Percentiles rank a stretch among this genome's conserved stretches.
Conservation (phyloP, 257 asterid species). For the Scutellaria minor region DNA sequence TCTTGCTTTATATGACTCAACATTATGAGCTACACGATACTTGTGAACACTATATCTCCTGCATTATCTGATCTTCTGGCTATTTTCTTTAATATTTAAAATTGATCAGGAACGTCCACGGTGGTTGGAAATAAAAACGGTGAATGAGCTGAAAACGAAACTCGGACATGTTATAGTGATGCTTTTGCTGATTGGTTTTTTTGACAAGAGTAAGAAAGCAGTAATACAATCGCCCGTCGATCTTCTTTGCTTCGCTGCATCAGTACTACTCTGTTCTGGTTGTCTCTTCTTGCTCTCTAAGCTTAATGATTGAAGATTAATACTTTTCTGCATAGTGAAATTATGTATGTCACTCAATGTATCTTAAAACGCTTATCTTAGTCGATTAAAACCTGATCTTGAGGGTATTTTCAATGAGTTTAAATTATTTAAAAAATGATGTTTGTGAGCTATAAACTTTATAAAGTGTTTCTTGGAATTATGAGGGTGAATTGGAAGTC, state of each 20-base stretch:
- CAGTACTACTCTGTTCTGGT: constrained; percentile 75
- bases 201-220: constrained; percentile 91
- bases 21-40: neutral
- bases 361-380: neutral
- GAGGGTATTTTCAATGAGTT: too few species aligned
- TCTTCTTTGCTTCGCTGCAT: constrained; percentile 87
- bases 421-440: too few species aligned
- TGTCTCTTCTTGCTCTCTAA: constrained; percentile 81
- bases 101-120: constrained; percentile 78
- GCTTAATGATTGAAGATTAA: constrained; percentile 44
- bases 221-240: constrained; percentile 71
- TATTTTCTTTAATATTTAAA: neutral
- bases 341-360: neutral
- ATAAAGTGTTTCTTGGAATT: too few species aligned
- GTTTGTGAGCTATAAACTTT: too few species aligned
- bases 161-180: constrained; percentile 93
- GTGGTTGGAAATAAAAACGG: constrained; percentile 84
- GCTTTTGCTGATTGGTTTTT: constrained; percentile 87
- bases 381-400: too few species aligned
- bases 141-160: constrained; percentile 83
- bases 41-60: too few species aligned
- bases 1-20: neutral
- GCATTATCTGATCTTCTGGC: neutral
- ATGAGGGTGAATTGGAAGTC: too few species aligned
- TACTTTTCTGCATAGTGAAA: neutral